Conservation (phyloP, 352 stramenopile genomes). For the Globisporangium yorkense region DNA sequence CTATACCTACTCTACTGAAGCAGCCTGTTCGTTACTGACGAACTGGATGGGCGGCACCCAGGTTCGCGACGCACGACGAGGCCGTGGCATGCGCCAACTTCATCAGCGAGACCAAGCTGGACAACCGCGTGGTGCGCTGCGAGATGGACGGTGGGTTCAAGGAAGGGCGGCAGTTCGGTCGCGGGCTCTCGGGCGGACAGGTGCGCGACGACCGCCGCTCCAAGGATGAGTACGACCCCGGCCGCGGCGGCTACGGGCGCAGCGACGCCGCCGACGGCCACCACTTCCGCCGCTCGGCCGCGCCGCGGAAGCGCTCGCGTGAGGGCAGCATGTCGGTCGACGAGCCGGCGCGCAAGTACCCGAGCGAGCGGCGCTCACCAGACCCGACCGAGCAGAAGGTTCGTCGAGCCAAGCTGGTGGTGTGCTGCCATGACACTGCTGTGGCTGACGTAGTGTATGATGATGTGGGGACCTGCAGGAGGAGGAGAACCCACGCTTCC, state of each 20-base stretch:
- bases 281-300: slow-evolving; percentile 61
- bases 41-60: slow-evolving; percentile 4
- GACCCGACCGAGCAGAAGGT: slow-evolving; percentile 12
- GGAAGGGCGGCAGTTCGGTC: slow-evolving; percentile 82
- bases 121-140: slow-evolving; percentile 83
- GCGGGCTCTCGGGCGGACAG: slow-evolving; percentile 75
- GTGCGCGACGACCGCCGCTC: slow-evolving; percentile 81
- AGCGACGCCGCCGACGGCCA: slow-evolving; percentile 53
- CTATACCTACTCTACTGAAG: too few relatives aligned
- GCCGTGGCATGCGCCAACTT: slow-evolving; percentile 76
- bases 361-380: slow-evolving; percentile 20
- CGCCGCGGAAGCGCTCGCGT: slow-evolving; percentile 45
- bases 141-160: slow-evolving; percentile 87
- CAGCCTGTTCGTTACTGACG: too few relatives aligned
- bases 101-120: slow-evolving; percentile 83
- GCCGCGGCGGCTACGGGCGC: slow-evolving; percentile 70
- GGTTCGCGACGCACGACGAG: slow-evolving; percentile 65
- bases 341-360: slow-evolving; percentile 36
- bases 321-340: slow-evolving; percentile 40
- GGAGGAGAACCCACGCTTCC: slow-evolving; percentile 61
- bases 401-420: background rate
- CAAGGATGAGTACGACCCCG: slow-evolving; percentile 82
- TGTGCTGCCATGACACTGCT: background rate
- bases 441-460: background rate
- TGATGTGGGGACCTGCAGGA: slow-evolving; percentile 11